Percentiles rank a stretch among this genome's conserved stretches.
Conservation (phyloP, 2,329 filamentous ascomycete species). For the Stachybotrys chlorohalonatus region DNA sequence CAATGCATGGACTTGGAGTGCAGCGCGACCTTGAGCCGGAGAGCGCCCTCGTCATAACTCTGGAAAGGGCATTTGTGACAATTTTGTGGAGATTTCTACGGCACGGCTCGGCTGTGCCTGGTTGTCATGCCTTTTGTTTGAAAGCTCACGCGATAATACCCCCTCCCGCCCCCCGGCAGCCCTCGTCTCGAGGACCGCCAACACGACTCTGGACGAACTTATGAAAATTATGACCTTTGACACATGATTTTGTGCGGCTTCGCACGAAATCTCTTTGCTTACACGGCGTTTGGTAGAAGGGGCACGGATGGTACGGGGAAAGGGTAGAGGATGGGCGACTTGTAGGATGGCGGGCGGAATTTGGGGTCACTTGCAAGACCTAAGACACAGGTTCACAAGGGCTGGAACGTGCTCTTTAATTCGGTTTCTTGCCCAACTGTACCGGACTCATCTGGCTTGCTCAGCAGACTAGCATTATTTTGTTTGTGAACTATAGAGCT, state of each 20-base stretch:
- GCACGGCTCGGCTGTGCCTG: neutral
- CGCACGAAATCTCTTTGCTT: neutral
- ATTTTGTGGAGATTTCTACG: neutral
- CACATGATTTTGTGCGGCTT: neutral
- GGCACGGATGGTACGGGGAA: neutral
- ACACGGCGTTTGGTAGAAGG: neutral
- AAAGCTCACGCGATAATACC: conserved; percentile 15
- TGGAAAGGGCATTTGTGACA: neutral
- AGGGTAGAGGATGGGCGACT: neutral
- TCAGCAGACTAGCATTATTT: neutral
- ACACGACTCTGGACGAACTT: conserved; percentile 1
- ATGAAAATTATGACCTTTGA: neutral
- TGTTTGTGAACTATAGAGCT: neutral
- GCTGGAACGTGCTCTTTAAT: neutral
- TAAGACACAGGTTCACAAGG: too few relatives aligned
- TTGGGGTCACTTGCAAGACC: neutral
- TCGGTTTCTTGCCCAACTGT: neutral
- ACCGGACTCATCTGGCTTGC: neutral
- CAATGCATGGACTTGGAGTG: too few relatives aligned
- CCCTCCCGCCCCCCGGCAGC: neutral
- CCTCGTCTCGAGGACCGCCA: neutral
- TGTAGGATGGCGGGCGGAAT: neutral
- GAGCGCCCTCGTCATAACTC: neutral
- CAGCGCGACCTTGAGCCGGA: neutral
- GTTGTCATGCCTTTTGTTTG: neutral